A percentile compares a stretch with the other conserved stretches of the same genome.
Conservation (phyloP, 2,329 filamentous ascomycete genomes). For the Pseudovirgaria hyperparasitica region DNA sequence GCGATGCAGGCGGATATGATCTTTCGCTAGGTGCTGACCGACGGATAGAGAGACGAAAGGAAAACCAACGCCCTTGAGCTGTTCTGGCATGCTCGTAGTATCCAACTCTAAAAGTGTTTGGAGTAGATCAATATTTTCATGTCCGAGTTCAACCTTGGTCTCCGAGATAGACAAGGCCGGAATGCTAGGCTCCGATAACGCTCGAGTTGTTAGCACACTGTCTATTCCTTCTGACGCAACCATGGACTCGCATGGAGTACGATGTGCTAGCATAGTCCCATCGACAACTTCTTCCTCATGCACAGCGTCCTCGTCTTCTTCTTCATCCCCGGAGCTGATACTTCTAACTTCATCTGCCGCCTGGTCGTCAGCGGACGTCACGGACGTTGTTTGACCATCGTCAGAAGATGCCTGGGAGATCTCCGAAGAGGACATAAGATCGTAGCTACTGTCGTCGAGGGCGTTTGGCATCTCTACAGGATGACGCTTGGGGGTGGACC, state of each 20-base stretch:
- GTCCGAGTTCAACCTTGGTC: constrained; percentile 12
- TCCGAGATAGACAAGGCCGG: constrained; percentile 11
- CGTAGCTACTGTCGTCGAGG: constrained; percentile 25
- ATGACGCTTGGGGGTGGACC: constrained; percentile 13
- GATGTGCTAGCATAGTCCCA: constrained; percentile 8
- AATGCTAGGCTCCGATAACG: constrained; percentile 16
- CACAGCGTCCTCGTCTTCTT: constrained; percentile 13
- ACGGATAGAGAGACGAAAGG: constrained; percentile 16
- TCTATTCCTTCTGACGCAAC: constrained; percentile 9
- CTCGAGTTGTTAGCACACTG: constrained; percentile 14
- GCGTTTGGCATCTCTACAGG: constrained; percentile 15
- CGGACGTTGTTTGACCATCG: constrained; percentile 23
- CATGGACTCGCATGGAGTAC: constrained; percentile 4
- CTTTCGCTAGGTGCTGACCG: constrained; percentile 14
- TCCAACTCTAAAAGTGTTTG: constrained; percentile 14
- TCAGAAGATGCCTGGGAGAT: constrained; percentile 21
- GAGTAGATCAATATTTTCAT: constrained; percentile 9
- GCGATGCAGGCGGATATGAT: constrained; percentile 12
- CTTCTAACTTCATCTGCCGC: constrained; percentile 21
- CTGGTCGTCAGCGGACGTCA: constrained; percentile 20
- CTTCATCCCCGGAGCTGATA: constrained; percentile 19
- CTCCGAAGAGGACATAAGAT: constrained; percentile 14
- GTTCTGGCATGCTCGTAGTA: constrained; percentile 11
- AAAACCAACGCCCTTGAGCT: constrained; percentile 15
- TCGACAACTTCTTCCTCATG: constrained; percentile 10